Evolutionary conservation across 257 asterid genomes (phyloP), one percentile per base, ranked within the genome.

Genomic region (Osmanthus fragrans): DNA sequence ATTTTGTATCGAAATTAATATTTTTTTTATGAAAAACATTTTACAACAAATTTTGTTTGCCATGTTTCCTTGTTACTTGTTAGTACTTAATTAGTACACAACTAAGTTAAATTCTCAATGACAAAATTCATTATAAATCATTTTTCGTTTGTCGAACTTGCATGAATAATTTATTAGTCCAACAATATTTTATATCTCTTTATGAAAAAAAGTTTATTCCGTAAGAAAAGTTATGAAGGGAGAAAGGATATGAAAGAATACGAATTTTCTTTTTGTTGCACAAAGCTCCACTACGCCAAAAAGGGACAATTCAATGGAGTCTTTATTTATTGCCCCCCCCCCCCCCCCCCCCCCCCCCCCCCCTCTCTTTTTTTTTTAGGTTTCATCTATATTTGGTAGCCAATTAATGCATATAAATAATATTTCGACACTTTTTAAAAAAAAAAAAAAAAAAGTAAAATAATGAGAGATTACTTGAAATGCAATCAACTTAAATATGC

Each of bases 281-380:
- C 36, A 54, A 73, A 73, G 70, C 37, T 73, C 84, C 86, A 83
- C 86, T 69, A 69, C 42, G 73, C 73, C 64, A 79, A 82, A 74
- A 63, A 75, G 74, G 37, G 51, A 63, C 74, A 23, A 51, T 70
- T 32, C 80, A 70, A 72, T 37, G 15, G 71, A 68, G 71, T 54
- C 75, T 40, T 70, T 63, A 63, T 23, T 63, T 63, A 4, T 63
- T 63, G 36, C 25, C 12, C 19, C 18, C 68, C 11, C 69, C 25
- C 12, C 19, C 18, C 68, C 11, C 69, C 25, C 12, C 19, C 18
- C 68, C 11, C 69, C 25, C 12, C 19, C 69, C 25, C 12, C 19
- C 18, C 68, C 11, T 32, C 34, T 32, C 34, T 63, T 63, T 2
- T 23, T 60, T 60, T 23, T 63, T 63, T 25, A 16, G 32, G 4